Percentiles rank a stretch among this genome's conserved stretches.
Evolutionary conservation across 1,139 yeast species (phyloP).

Genomic region (Pichia norvegensis): DNA sequence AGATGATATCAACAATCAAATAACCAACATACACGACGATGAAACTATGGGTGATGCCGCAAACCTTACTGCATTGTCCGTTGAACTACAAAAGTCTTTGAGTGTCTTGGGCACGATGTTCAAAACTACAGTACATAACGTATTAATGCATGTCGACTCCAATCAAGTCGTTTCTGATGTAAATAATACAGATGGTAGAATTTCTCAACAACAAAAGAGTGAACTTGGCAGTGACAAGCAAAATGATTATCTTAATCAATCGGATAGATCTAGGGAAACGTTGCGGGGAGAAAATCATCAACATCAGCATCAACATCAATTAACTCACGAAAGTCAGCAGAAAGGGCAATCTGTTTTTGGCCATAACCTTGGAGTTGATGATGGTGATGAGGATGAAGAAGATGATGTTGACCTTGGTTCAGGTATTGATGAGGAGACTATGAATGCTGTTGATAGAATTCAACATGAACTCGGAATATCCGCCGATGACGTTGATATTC

Average conservation of each 20-base stretch:
- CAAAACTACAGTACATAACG: slow-evolving; percentile 57
- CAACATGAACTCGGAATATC: slow-evolving; percentile 10
- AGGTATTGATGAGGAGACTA: slow-evolving; percentile 10
- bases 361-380: not conserved
- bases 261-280: not conserved
- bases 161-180: slow-evolving; percentile 9
- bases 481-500: slow-evolving; percentile 9
- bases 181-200: slow-evolving; percentile 6
- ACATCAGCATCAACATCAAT: not conserved
- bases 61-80: slow-evolving; percentile 11
- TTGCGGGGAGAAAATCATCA: not conserved
- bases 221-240: not conserved
- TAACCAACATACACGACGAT: slow-evolving; percentile 1
- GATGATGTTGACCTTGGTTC: slow-evolving; percentile 9
- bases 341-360: not conserved
- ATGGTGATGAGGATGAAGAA: slow-evolving; percentile 1
- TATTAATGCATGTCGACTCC: slow-evolving; percentile 32
- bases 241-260: not conserved
- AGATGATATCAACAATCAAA: slow-evolving; percentile 13
- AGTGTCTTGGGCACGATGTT: slow-evolving; percentile 58
- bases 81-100: slow-evolving; percentile 55
- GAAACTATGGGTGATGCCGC: not conserved
- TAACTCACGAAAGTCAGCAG: not conserved
- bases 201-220: not conserved
- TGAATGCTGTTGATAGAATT: slow-evolving; percentile 11